Conservation (phyloP, 805 yeast genomes). For the Yarrowia sp. region DNA sequence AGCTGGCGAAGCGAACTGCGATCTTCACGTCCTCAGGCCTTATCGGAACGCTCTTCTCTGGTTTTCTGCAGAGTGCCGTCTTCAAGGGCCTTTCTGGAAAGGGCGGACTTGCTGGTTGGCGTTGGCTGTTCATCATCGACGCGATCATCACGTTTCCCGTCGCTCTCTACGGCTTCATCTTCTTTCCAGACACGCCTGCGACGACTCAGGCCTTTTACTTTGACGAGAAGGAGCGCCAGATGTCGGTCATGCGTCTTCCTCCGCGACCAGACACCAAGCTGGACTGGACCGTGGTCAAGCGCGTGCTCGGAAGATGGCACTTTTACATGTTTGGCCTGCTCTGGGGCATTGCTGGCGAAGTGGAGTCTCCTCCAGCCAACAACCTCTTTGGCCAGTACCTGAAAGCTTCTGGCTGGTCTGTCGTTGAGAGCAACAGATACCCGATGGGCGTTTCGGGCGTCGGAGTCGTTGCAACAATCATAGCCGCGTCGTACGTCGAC, state of each 20-base stretch:
- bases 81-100: conserved; percentile 43
- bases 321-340: conserved; percentile 39
- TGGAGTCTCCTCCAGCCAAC: conserved; percentile 45
- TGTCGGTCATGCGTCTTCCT: conserved; percentile 38
- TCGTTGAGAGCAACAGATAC: conserved; percentile 43
- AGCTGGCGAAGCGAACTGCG: conserved; percentile 45
- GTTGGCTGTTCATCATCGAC: conserved; percentile 31
- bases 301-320: conserved; percentile 38
- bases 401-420: conserved; percentile 38
- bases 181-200: conserved; percentile 28
- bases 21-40: conserved; percentile 44
- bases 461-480: conserved; percentile 44
- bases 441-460: conserved; percentile 46
- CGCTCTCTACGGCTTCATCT: conserved; percentile 28
- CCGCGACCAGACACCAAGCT: conserved; percentile 36
- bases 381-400: conserved; percentile 44
- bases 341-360: conserved; percentile 43
- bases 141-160: conserved; percentile 29
- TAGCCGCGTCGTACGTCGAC: conserved; percentile 42
- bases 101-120: conserved; percentile 44
- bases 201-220: conserved; percentile 37
- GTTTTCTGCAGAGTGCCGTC: conserved; percentile 48
- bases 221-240: conserved; percentile 36
- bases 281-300: conserved; percentile 32
- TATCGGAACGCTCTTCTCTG: conserved; percentile 47